Conservation (phyloP, 768 basidiomycete genomes). For the Pleurotus pulmonarius region DNA sequence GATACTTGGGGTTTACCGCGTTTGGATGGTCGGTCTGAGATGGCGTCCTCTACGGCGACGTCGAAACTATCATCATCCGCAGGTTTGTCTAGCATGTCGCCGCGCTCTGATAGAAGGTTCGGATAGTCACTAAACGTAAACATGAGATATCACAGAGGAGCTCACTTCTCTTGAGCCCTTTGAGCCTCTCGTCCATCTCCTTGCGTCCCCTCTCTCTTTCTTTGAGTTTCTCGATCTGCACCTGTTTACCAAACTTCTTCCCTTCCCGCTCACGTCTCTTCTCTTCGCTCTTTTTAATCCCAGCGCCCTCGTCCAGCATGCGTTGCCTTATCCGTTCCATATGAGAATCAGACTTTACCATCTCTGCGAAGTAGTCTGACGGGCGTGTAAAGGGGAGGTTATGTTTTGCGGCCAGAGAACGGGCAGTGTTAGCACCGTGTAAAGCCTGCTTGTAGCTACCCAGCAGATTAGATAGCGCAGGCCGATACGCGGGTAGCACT, state of each 20-base stretch:
- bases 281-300: conserved; percentile 89
- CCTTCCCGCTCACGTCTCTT: conserved; percentile 89
- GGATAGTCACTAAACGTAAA: not conserved
- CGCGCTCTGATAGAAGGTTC: conserved; percentile 57
- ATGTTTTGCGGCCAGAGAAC: conserved; percentile 71
- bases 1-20: conserved; percentile 46
- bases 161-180: conserved; percentile 86
- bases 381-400: conserved; percentile 89
- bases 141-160: conserved; percentile 18
- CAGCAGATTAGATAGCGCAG: not conserved
- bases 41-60: conserved; percentile 86
- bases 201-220: conserved; percentile 89
- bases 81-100: conserved; percentile 71
- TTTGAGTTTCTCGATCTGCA: conserved; percentile 91
- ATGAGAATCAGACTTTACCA: conserved; percentile 96
- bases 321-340: conserved; percentile 96
- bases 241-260: conserved; percentile 98
- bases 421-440: conserved; percentile 74
- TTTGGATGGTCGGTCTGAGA: conserved; percentile 62
- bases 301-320: conserved; percentile 81
- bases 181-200: conserved; percentile 83
- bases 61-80: conserved; percentile 76
- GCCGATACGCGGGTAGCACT: conserved; percentile 23
- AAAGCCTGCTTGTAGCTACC: conserved; percentile 93
- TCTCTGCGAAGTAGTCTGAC: conserved; percentile 94